Evolutionary conservation across 148 eudicot species (phyloP), one percentile per base, ranked within the genome.

Genomic region (Mesembryanthemum crystallinum): DNA sequence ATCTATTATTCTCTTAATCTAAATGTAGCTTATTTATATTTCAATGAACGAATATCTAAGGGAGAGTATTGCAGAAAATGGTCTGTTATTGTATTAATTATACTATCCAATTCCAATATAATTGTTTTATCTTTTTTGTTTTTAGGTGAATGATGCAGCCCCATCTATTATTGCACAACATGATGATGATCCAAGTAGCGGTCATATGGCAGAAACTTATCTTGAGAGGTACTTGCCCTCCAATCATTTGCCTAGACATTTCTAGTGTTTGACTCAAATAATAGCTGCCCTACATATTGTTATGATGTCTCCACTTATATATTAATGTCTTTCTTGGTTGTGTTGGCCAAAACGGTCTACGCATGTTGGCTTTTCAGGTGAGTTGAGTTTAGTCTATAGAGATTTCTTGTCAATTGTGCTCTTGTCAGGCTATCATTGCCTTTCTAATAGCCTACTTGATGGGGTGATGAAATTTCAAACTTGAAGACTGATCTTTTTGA

Each of bases 161-260:
- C 60, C 54, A 62, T 30, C 71, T 33, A 43, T 32, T 66, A 37
- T 32, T 54, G 37, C 30, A 25, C 75, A 76, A 73, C 39, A 60
- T 73, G 77, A 76, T 20, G 76, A 47, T 69, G 62, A 42, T 69
- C 73, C 69, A 62, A 71, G 35, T 55, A 75, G 68, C 47, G 76
- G 42, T 51, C 82, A 80, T 57, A 52, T 78, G 43, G 8, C 66
- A 68, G 80, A 85, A 79, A 72, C 72, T 69, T 23, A 52, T 64
- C 24, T 54, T 37, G 32, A 73, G 23, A 65, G 84, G 86, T 86
- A 83, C 33, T 61, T 30, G 23, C 21, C 25, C 17, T 30, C 67
- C n/a, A 29, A 62, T 74, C 21, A 13, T 75, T 63, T 27, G 32
- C 35, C n/a, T 55, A 54, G n/a, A n/a, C 43, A 69, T 69, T 69